Evolutionary conservation across 495 filamentous ascomycete species (phyloP), one percentile per base, ranked within the genome.

Genomic region (Penicillium antarcticum): DNA sequence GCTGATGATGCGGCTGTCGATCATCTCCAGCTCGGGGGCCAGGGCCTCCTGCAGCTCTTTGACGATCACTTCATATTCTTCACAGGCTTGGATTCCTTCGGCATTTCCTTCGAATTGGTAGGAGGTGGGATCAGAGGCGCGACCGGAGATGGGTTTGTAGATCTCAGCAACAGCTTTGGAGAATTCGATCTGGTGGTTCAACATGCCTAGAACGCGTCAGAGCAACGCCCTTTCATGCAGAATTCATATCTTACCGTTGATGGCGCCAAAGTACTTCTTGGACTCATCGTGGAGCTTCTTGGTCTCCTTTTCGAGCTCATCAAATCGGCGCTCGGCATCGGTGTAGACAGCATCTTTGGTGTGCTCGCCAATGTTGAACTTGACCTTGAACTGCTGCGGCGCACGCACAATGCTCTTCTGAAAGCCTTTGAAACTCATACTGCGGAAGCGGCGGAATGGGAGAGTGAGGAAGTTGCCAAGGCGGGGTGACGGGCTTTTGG

Each of bases 111-210:
- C 85, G 17, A 80, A 73, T 29, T 86, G 75, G 48, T 88, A 81
- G 14, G 87, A 87, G 53, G 91, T 88, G 24, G 94, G 95, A 73
- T 97, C 94, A 32, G 92, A 97, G 63, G 95, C 80, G 52, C 92
- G 88, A 16, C 94, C 94, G 52, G 91, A 96, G 57, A 99, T 97
- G 42, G 94, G 94, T 64, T 95, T 96, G 77, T 99, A 99, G 56
- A 99, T 86, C 71, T 99, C 95, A 40, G 86, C 86, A 72, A 94
- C 87, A 31, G 90, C 89, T 74, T 96, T 86, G 57, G 92, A 95
- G 77, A 99, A 99, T 70, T 95, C 95, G 77, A 97, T 97, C 71
- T 99, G 94, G 73, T 96, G 91, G 69, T 76, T 84, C 57, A 99
- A 76, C 94, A 99, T 99, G 75, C 91, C 85, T 88, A 52, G 19